Evolutionary conservation across 345 rosid genomes (phyloP).

Genomic region (Eucalyptus albens): DNA sequence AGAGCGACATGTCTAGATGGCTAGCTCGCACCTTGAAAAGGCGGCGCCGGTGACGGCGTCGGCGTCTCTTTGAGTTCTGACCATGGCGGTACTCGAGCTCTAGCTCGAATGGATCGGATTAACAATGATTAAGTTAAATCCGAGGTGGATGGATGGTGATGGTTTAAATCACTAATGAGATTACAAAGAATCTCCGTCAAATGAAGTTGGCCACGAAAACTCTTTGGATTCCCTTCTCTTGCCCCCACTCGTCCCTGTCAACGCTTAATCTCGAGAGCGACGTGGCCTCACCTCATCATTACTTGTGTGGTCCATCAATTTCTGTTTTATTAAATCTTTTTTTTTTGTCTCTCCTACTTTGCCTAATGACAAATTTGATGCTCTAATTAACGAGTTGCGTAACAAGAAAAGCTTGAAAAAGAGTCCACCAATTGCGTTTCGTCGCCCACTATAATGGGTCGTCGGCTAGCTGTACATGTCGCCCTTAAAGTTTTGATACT

Average conservation of each 20-base stretch:
- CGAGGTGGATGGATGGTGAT: neutral
- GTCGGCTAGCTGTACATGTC: neutral
- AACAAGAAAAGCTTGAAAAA: neutral
- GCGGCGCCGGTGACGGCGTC: rapidly evolving
- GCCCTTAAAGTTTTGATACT: neutral
- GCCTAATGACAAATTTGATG: neutral
- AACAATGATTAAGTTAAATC: neutral
- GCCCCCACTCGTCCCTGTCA: neutral
- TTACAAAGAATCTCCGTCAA: neutral
- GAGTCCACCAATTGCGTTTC: neutral
- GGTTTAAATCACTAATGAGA: neutral
- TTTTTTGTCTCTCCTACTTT: neutral
- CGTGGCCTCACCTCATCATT: neutral
- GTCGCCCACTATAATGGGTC: neutral
- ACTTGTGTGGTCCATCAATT: neutral
- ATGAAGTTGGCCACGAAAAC: neutral
- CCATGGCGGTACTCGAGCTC: neutral
- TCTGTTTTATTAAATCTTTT: no score
- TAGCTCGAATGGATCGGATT: neutral
- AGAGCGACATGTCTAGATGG: neutral
- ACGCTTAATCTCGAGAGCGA: neutral
- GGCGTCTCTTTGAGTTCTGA: neutral
- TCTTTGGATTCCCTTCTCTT: neutral
- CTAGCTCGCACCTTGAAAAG: neutral
- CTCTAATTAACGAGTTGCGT: neutral